Evolutionary conservation across 768 basidiomycete genomes (phyloP).

Genomic region (Xerocomellus dryophilus): DNA sequence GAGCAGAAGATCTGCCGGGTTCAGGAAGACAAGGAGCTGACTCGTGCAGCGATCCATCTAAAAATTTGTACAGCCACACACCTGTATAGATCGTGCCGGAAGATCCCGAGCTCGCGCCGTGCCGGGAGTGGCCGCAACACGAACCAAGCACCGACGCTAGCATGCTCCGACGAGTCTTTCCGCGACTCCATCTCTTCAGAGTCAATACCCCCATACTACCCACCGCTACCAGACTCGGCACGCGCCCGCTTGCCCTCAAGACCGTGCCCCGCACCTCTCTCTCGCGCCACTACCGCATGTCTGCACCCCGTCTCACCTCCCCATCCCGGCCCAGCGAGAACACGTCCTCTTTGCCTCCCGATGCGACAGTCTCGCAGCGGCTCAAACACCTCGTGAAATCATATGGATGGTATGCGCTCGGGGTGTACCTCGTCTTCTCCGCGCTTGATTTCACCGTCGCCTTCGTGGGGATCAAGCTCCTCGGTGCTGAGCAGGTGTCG

Average conservation of each 20-base stretch:
- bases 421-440: slow-evolving; percentile 76
- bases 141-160: neutral
- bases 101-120: slow-evolving; percentile 4
- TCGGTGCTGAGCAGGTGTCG: slow-evolving; percentile 90
- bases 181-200: slow-evolving; percentile 47
- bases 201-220: slow-evolving; percentile 49
- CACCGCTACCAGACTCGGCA: slow-evolving; percentile 39
- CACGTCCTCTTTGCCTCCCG: slow-evolving; percentile 37
- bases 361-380: slow-evolving; percentile 61
- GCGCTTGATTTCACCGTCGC: slow-evolving; percentile 80
- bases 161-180: slow-evolving; percentile 41
- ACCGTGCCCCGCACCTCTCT: slow-evolving; percentile 16
- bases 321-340: slow-evolving; percentile 10
- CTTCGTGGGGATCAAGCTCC: slow-evolving; percentile 77
- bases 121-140: neutral
- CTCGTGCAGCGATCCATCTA: slow-evolving; percentile 8
- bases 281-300: slow-evolving; percentile 46
- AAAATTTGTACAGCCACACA: slow-evolving; percentile 23
- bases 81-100: slow-evolving; percentile 24
- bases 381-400: slow-evolving; percentile 82
- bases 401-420: slow-evolving; percentile 95
- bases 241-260: slow-evolving; percentile 19
- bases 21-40: slow-evolving; percentile 14
- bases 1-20: slow-evolving; percentile 15
- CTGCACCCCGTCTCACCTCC: slow-evolving; percentile 42